These are phyloP conservation scores for Echinochloa phyllopogon DNA, from an alignment of 176 grass and related monocot genomes.

Conservation along the genomic window DNA sequence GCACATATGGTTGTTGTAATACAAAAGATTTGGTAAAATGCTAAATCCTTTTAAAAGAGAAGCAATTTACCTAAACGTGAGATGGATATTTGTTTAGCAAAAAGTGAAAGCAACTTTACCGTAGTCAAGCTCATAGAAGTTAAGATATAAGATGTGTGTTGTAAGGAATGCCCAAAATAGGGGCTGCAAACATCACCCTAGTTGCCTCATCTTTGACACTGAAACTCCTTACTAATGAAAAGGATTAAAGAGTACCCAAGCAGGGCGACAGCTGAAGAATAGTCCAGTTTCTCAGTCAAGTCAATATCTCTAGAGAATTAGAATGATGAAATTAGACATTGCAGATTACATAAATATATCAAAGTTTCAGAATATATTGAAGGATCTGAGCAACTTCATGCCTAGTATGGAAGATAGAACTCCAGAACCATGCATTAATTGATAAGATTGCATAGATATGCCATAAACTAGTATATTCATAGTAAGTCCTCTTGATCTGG, in stretches of 20 bases:
- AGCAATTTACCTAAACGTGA: neutral
- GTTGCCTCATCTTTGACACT: constrained; percentile 91
- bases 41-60: constrained; percentile 28
- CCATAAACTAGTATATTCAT: constrained; percentile 91
- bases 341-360: neutral
- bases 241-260: constrained; percentile 92
- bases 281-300: constrained; percentile 93
- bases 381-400: constrained; percentile 40
- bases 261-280: constrained; percentile 84
- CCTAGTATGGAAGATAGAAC: constrained; percentile 90
- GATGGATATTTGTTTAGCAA: neutral
- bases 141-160: constrained; percentile 95
- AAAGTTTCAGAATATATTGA: neutral
- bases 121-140: constrained; percentile 90
- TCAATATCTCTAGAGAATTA: constrained; percentile 82
- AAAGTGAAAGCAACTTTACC: constrained; percentile 56
- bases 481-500: constrained; percentile 70
- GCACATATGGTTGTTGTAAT: neutral
- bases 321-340: constrained; percentile 28
- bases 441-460: constrained; percentile 95
- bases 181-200: constrained; percentile 91
- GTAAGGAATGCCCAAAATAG: constrained; percentile 97
- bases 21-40: constrained; percentile 25
- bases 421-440: constrained; percentile 98
- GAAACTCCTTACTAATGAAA: constrained; percentile 73